phyloP scores from a whole-genome alignment of 1,139 yeast species.

The Arxiozyma slooffiae region DNA sequence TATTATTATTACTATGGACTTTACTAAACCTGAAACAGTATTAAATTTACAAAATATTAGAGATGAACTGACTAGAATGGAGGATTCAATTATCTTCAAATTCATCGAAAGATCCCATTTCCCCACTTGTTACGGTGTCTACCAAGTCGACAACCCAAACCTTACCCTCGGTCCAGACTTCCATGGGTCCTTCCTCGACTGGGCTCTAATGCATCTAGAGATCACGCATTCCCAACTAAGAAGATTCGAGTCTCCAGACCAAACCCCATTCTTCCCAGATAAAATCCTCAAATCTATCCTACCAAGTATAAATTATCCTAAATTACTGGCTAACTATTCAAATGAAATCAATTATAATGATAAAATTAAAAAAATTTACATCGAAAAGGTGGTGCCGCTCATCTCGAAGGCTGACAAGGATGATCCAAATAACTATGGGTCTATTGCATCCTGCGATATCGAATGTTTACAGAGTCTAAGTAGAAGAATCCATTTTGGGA shows the following conservation, averaged over 20 bases:
- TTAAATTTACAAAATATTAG: conserved; percentile 75
- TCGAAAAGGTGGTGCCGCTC: conserved; percentile 60
- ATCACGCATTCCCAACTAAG: conserved; percentile 73
- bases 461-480: conserved; percentile 81
- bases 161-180: conserved; percentile 47
- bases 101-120: conserved; percentile 91
- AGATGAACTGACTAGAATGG: conserved; percentile 80
- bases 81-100: conserved; percentile 87
- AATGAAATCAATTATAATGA: conserved; percentile 68
- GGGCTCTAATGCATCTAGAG: conserved; percentile 73
- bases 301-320: conserved; percentile 73
- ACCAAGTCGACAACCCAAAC: conserved; percentile 40
- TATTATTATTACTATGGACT: conserved; percentile 85
- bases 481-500: conserved; percentile 93
- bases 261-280: conserved; percentile 79
- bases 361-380: conserved; percentile 58
- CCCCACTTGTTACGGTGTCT: conserved; percentile 64
- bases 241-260: conserved; percentile 91
- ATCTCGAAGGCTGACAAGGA: conserved; percentile 63
- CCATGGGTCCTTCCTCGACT: conserved; percentile 77
- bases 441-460: conserved; percentile 76
- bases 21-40: conserved; percentile 73
- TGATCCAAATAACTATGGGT: conserved; percentile 78
- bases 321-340: conserved; percentile 61
- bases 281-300: conserved; percentile 56